Evolutionary conservation across 179 eudicot species (phyloP), one percentile per base, ranked within the genome.

Genomic region (Silene coronaria): DNA sequence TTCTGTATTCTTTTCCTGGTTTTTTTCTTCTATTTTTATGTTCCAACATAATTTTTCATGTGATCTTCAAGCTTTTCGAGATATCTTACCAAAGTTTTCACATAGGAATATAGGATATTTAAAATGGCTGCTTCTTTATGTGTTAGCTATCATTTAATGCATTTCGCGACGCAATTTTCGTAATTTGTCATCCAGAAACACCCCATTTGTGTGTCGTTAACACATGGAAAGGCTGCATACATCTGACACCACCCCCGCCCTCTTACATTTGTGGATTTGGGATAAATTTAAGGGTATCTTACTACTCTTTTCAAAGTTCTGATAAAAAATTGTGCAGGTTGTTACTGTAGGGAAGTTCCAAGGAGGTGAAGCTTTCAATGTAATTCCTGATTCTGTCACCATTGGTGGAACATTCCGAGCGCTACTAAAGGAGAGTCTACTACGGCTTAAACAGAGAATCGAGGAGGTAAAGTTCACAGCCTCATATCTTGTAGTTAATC

Each of bases 301-400:
- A 16, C 42, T 11, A 13, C 11, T 8, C 42, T 74, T 64, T 16
- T 38, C 4, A n/a, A 17, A 8, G 22, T 34, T 70, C 73, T 70
- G 23, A 26, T n/a, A 34, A 66, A 51, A 34, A 21, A 36, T 45
- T 51, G 8, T 84, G 74, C 87, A 95, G 97, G 97, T 95, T 67
- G 91, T 95, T 24, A 96, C 99, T 7, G 93, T 96, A 8, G 97
- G 91, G 69, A 91, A 87, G 75, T 92, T 96, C 81, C 96, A 89
- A 87, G 99, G 97, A 53, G 99, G 97, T 6, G 87, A 83, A 53
- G 99, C 99, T 71, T 96, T 96, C 84, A 96, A 96, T 76, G 97
- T 96, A 30, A 95, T 95, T 76, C 99, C 99, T 6, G 99, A 96
- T 86, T 91, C 91, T 67, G 97, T 96, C n/a, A 88, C 89, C 69